Percentiles rank a stretch among this genome's conserved stretches.
phyloP scores from a whole-genome alignment of 1,284 basidiomycete genomes.

The Malassezia obtusa region DNA sequence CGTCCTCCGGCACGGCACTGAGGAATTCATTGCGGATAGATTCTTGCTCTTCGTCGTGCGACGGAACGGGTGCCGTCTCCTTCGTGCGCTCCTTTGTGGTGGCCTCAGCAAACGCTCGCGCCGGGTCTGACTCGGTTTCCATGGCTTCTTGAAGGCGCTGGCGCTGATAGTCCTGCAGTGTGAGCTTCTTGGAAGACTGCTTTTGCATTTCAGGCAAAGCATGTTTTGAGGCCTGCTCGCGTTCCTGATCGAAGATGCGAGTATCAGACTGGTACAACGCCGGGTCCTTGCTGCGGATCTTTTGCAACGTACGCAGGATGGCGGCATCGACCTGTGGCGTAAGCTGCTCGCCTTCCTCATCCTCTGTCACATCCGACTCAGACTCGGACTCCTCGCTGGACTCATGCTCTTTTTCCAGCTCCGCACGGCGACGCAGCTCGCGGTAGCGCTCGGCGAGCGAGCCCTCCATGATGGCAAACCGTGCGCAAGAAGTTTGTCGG shows the following conservation, averaged over 20 bases:
- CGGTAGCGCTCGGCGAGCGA: constrained; percentile 40
- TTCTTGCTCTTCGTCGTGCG: constrained; percentile 16
- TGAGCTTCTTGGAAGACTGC: constrained; percentile 28
- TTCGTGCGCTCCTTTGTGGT: constrained; percentile 21
- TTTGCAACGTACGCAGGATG: constrained; percentile 77
- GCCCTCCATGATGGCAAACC: constrained; percentile 34
- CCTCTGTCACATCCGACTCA: constrained; percentile 64
- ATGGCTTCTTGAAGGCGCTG: constrained; percentile 40
- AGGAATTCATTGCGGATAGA: constrained; percentile 15
- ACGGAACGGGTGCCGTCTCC: not conserved
- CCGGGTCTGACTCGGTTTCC: constrained; percentile 33
- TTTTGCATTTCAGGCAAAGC: not conserved
- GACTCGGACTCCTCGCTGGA: constrained; percentile 23
- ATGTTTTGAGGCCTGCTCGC: constrained; percentile 5
- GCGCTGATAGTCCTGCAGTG: constrained; percentile 44
- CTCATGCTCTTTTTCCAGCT: constrained; percentile 31
- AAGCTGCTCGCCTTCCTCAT: constrained; percentile 89
- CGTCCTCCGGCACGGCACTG: constrained; percentile 7
- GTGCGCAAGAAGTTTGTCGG: not conserved
- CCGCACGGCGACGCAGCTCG: constrained; percentile 41
- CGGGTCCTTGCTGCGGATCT: constrained; percentile 74
- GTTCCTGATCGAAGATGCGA: constrained; percentile 36
- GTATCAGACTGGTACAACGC: constrained; percentile 62
- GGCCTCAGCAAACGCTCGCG: constrained; percentile 40
- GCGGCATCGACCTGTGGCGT: constrained; percentile 90